These are phyloP conservation scores for Ampelocalamus luodianensis DNA, from an alignment of 176 grass and related monocot species.

Conservation along the genomic window DNA sequence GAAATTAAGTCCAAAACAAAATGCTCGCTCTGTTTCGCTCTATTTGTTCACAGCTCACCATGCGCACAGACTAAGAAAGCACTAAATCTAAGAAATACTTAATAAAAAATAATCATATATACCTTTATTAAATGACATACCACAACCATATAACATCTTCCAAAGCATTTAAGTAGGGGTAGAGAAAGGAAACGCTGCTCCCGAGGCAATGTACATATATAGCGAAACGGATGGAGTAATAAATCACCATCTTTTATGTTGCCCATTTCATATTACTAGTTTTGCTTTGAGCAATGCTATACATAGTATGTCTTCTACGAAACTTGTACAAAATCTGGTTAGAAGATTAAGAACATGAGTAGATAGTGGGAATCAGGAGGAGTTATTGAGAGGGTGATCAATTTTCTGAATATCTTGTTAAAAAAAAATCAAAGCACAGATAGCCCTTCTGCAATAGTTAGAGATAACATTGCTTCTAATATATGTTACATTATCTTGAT, in stretches of 20 bases:
- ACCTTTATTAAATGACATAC: too few relatives aligned
- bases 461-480: too few relatives aligned
- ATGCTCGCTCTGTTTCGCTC: neutral
- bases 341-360: neutral
- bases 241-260: neutral
- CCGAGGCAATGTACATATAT: too few relatives aligned
- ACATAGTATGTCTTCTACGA: neutral
- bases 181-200: too few relatives aligned
- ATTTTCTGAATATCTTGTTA: slow-evolving; percentile 12
- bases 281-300: neutral
- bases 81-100: too few relatives aligned
- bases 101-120: too few relatives aligned
- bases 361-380: neutral
- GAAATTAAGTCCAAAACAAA: slow-evolving; percentile 12
- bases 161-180: too few relatives aligned
- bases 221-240: too few relatives aligned
- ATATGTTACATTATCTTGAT: too few relatives aligned
- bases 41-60: too few relatives aligned
- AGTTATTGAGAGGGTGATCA: neutral
- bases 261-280: slow-evolving; percentile 15
- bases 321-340: neutral
- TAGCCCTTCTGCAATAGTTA: neutral
- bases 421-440: neutral
- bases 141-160: too few relatives aligned
- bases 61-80: too few relatives aligned